Base-by-base conservation (phyloP, 192 early-diverging fungal species). In the Entophlyctis luteolus region DNA sequence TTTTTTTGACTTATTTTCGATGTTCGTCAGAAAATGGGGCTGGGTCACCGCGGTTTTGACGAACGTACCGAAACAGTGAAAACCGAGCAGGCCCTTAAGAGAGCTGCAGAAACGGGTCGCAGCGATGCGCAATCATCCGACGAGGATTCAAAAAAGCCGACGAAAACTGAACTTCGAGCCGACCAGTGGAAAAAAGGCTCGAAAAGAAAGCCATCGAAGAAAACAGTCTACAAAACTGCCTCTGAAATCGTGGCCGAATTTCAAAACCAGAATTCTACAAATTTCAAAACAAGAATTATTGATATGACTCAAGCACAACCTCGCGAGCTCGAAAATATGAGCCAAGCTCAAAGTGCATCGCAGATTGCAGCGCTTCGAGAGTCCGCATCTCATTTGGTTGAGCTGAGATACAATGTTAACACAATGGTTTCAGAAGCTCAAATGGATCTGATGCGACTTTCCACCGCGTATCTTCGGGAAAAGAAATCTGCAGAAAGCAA, bases 261-360 rank as follows among this genome's bases (percentile, higher is more conserved):
- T 3, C 10, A 23, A 1, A 33, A 23, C 4, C 70, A 73, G 27
- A 53, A 55, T 14, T 60, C 48, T 20, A 53, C 72, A 0, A 62
- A 73, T 3, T 75, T 77, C 20, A 71, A 77, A 2, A 77, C 82
- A 65, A 94, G 91, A 70, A 89, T 94, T 55, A 73, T 92, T 36
- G 93, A 94, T 72, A 90, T 94, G 90, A 91, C 90, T 0, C 89
- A 90, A 14, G 79, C 81, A 45, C 79, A 86, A 37, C 83, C 79
- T 53, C 69, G 77, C 38, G 70, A 73, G 37, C 57, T 79, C 33
- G 25, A 49, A 2, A 49, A 75, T 42, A 63, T 77, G 46, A 34
- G 71, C n/a, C 48, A 67, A 68, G 74, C 78, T 14, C 74, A 79
- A 0, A 67, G 76, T 3, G 29, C 22, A 2, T 36, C 67, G 23